A percentile compares a stretch with the other conserved stretches of the same genome.
Evolutionary conservation across 129 eudicot species (phyloP).

Genomic region (Lactuca sativa): DNA sequence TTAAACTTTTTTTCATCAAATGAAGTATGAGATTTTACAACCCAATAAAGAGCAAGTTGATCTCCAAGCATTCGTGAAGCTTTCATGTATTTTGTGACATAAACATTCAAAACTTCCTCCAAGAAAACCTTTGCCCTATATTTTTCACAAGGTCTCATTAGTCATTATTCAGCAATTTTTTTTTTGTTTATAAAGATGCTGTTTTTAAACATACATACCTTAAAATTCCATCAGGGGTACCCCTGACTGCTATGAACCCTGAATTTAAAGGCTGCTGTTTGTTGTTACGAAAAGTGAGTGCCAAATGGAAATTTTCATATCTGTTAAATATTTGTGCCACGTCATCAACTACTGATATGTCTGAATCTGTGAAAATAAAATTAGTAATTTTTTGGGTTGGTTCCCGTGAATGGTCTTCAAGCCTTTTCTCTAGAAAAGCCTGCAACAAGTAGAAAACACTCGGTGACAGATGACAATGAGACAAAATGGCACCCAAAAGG

Average conservation of each 20-base stretch:
- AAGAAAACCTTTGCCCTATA: conserved; percentile 76
- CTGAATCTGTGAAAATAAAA: conserved; percentile 83
- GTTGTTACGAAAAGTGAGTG: conserved; percentile 96
- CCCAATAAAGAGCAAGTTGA: conserved; percentile 84
- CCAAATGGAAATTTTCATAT: conserved; percentile 68
- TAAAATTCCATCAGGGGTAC: conserved; percentile 64
- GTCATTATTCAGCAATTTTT: too few relatives aligned
- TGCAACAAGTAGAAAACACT: conserved; percentile 31
- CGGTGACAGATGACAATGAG: conserved; percentile 12
- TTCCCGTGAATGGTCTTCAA: conserved; percentile 48
- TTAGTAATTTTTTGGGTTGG: conserved; percentile 43
- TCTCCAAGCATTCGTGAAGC: conserved; percentile 98
- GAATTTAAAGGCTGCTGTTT: conserved; percentile 92
- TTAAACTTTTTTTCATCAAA: conserved; percentile 58
- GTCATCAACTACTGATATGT: conserved; percentile 79
- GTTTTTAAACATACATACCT: too few relatives aligned
- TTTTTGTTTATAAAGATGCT: too few relatives aligned
- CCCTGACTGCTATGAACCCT: conserved; percentile 96
- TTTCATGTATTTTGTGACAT: conserved; percentile 60
- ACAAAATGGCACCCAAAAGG: too few relatives aligned
- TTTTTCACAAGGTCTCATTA: too few relatives aligned
- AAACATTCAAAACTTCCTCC: conserved; percentile 68
- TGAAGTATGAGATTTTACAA: conserved; percentile 64
- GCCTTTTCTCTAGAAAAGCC: conserved; percentile 69
- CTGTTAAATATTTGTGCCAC: conserved; percentile 61